A percentile compares a stretch with the other conserved stretches of the same genome.
Evolutionary conservation across 2,329 filamentous ascomycete species (phyloP).

Genomic region (Corinectria fuckeliana): DNA sequence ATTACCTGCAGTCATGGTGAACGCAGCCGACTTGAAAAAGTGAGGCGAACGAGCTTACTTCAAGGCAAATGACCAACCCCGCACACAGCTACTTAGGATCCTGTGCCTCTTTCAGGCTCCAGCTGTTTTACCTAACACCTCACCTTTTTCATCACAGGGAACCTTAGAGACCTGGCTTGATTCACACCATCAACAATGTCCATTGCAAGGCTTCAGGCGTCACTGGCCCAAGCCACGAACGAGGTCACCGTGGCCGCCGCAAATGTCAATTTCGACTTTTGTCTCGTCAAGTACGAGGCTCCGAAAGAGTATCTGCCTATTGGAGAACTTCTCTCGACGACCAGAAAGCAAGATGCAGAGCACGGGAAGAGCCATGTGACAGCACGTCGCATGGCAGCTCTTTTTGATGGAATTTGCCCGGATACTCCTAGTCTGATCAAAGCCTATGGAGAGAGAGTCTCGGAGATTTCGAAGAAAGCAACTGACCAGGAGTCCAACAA

Average conservation of each 20-base stretch:
- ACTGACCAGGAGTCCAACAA: not conserved
- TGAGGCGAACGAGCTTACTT: no score
- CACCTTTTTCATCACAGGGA: no score
- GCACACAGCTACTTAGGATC: no score
- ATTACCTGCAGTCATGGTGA: no score
- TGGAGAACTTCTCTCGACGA: not conserved
- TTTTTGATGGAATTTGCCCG: slow-evolving; percentile 45
- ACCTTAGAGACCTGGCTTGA: no score
- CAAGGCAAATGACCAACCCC: no score
- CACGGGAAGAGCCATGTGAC: not conserved
- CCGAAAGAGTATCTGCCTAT: slow-evolving; percentile 42
- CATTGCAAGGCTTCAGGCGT: no score
- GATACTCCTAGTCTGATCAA: slow-evolving; percentile 41
- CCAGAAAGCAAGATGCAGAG: not conserved
- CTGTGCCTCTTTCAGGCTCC: no score
- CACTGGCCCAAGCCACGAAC: no score
- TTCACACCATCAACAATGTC: no score
- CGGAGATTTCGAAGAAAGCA: slow-evolving; percentile 32
- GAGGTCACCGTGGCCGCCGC: not conserved
- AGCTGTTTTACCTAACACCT: no score
- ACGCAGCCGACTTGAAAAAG: no score
- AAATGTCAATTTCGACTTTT: slow-evolving; percentile 51
- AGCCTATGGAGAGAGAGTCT: slow-evolving; percentile 44
- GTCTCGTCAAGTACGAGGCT: slow-evolving; percentile 48
- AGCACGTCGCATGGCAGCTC: slow-evolving; percentile 38